A percentile compares a stretch with the other conserved stretches of the same genome.
phyloP scores from a whole-genome alignment of 208 protist genomes.

The Trypanosoma platydactyli region DNA sequence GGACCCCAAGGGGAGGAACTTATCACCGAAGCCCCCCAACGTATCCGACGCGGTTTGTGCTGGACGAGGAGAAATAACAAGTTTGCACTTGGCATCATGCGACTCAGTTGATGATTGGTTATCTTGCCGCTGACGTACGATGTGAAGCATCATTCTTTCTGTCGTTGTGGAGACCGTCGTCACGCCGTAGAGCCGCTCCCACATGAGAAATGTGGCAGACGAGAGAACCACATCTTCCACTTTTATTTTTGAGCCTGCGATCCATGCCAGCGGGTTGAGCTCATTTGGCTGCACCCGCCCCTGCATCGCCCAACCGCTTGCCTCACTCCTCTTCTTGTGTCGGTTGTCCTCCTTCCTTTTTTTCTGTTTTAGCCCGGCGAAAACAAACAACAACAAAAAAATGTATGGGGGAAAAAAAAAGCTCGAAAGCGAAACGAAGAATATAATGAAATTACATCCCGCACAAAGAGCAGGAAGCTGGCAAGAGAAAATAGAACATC shows the following conservation, averaged over 20 bases:
- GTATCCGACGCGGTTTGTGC: neutral
- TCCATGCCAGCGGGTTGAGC: slow-evolving; percentile 15
- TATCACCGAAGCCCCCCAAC: neutral
- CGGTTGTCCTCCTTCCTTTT: neutral
- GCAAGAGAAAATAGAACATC: neutral
- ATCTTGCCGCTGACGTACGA: slow-evolving; percentile 6
- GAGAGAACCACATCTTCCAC: slow-evolving; percentile 21
- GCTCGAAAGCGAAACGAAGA: too few relatives aligned
- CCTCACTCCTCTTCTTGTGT: neutral
- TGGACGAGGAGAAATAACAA: neutral
- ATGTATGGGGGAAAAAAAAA: too few relatives aligned
- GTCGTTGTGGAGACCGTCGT: slow-evolving; percentile 32
- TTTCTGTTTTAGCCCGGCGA: too few relatives aligned
- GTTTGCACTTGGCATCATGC: neutral
- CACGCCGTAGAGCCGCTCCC: slow-evolving; percentile 55
- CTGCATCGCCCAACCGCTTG: too few relatives aligned
- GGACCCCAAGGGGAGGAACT: neutral
- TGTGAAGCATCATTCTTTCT: slow-evolving; percentile 23
- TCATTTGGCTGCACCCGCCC: slow-evolving; percentile 14
- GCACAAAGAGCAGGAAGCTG: too few relatives aligned
- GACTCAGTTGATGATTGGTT: neutral
- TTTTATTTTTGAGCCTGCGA: slow-evolving; percentile 4
- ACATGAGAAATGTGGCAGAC: slow-evolving; percentile 42
- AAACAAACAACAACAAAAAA: slow-evolving; percentile 24
- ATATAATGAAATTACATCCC: slow-evolving; percentile 6